phyloP scores from a whole-genome alignment of 2,329 filamentous ascomycete genomes.

The Scedosporium dehoogii region DNA sequence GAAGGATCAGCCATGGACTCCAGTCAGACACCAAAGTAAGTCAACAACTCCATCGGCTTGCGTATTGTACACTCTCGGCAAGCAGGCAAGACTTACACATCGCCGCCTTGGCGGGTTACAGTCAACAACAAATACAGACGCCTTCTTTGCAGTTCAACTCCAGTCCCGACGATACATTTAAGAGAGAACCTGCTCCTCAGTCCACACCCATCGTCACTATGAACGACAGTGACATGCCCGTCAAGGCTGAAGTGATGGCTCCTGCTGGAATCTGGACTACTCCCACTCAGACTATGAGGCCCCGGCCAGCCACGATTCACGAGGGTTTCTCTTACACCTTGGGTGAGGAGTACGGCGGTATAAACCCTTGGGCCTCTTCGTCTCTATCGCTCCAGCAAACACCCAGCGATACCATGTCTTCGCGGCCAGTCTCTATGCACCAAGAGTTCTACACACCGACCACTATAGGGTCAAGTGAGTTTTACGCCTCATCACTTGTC shows the following conservation, averaged over 20 bases:
- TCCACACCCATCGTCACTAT: slow-evolving; percentile 36
- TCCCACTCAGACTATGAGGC: slow-evolving; percentile 39
- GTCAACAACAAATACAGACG: slow-evolving; percentile 9
- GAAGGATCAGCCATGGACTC: slow-evolving; percentile 34
- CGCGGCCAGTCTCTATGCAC: slow-evolving; percentile 46
- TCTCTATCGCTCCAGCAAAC: slow-evolving; percentile 40
- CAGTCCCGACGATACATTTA: slow-evolving; percentile 32
- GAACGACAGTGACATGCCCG: slow-evolving; percentile 39
- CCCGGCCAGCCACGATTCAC: slow-evolving; percentile 49
- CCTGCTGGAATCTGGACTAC: slow-evolving; percentile 43
- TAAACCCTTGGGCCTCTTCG: slow-evolving; percentile 49
- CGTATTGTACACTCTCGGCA: slow-evolving; percentile 1
- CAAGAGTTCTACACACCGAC: slow-evolving; percentile 42
- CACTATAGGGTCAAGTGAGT: slow-evolving; percentile 40
- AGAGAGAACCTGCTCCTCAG: slow-evolving; percentile 32
- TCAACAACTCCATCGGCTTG: slow-evolving; percentile 16
- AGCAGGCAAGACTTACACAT: slow-evolving; percentile 16
- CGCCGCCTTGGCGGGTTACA: slow-evolving; percentile 10
- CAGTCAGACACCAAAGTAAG: slow-evolving; percentile 43
- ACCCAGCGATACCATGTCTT: slow-evolving; percentile 39
- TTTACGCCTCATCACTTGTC: background rate
- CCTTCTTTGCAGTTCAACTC: slow-evolving; percentile 25
- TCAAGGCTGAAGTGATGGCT: slow-evolving; percentile 36
- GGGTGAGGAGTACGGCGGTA: slow-evolving; percentile 39
- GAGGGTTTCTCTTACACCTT: slow-evolving; percentile 52